phyloP scores from a whole-genome alignment of 805 yeast genomes.

The Priceomyces carsonii region DNA sequence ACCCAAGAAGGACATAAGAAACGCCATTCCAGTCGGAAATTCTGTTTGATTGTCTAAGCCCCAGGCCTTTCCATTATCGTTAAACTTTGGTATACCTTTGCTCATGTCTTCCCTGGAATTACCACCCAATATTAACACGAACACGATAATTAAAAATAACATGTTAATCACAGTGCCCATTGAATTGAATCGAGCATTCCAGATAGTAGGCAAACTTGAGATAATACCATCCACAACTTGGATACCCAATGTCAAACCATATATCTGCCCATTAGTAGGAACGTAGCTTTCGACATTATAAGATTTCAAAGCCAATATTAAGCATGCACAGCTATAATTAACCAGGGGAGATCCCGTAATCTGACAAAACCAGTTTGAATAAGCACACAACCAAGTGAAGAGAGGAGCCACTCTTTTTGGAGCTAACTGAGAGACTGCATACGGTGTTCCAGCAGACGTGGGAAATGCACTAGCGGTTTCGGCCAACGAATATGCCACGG shows the following conservation, averaged over 20 bases:
- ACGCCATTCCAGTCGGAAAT: conserved; percentile 60
- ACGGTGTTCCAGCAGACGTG: conserved; percentile 68
- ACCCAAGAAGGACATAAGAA: conserved; percentile 59
- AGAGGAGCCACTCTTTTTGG: conserved; percentile 55
- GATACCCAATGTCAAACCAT: conserved; percentile 53
- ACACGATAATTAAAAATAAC: conserved; percentile 50
- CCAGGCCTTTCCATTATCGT: conserved; percentile 54
- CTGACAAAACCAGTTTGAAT: conserved; percentile 66
- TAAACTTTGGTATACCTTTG: conserved; percentile 42
- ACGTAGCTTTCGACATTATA: conserved; percentile 38
- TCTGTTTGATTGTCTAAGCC: conserved; percentile 56
- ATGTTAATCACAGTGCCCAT: conserved; percentile 52
- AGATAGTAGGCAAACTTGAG: conserved; percentile 54
- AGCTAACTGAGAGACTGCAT: conserved; percentile 63
- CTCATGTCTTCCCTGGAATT: conserved; percentile 39
- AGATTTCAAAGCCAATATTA: conserved; percentile 54
- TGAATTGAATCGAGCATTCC: conserved; percentile 52
- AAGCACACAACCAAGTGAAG: conserved; percentile 63
- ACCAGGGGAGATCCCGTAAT: conserved; percentile 65
- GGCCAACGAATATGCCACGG: conserved; percentile 63
- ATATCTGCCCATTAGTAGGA: conserved; percentile 51
- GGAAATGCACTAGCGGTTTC: conserved; percentile 69
- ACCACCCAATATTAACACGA: conserved; percentile 54
- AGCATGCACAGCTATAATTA: conserved; percentile 54
- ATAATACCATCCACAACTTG: conserved; percentile 48